Conservation (phyloP, 75 land plant species). For the Larix kaempferi region DNA sequence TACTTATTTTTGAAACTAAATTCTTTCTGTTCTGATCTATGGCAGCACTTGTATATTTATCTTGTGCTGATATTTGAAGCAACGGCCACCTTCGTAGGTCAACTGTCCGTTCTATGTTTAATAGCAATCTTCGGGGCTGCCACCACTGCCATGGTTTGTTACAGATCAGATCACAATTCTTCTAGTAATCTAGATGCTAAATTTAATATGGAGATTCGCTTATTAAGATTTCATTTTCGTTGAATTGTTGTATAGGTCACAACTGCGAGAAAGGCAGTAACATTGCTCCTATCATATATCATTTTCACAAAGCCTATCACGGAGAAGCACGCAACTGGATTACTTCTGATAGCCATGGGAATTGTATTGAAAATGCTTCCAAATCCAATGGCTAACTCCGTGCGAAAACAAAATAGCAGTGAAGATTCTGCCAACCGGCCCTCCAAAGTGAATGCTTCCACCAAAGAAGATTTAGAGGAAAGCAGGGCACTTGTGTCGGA, state of each 20-base stretch:
- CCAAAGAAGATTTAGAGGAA: neutral
- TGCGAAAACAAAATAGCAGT: neutral
- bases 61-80: slow-evolving; percentile 89
- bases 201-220: neutral
- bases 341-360: slow-evolving; percentile 85
- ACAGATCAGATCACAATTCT: neutral
- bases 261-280: slow-evolving; percentile 92
- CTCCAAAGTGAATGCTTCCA: neutral
- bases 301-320: slow-evolving; percentile 94
- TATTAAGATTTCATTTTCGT: neutral
- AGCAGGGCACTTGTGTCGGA: neutral
- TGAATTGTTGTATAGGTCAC: slow-evolving; percentile 56
- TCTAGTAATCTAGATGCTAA: neutral
- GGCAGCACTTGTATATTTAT: slow-evolving; percentile 86
- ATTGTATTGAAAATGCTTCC: slow-evolving; percentile 77
- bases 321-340: slow-evolving; percentile 78
- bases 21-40: neutral
- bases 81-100: slow-evolving; percentile 90
- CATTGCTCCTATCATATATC: slow-evolving; percentile 81
- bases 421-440: neutral
- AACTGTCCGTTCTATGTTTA: slow-evolving; percentile 87
- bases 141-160: slow-evolving; percentile 89
- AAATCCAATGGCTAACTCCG: slow-evolving; percentile 20
- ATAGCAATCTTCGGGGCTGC: slow-evolving; percentile 96
- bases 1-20: slow-evolving; percentile 1